Evolutionary conservation across 352 stramenopile genomes (phyloP).

Genomic region (Peronospora belbahrii): DNA sequence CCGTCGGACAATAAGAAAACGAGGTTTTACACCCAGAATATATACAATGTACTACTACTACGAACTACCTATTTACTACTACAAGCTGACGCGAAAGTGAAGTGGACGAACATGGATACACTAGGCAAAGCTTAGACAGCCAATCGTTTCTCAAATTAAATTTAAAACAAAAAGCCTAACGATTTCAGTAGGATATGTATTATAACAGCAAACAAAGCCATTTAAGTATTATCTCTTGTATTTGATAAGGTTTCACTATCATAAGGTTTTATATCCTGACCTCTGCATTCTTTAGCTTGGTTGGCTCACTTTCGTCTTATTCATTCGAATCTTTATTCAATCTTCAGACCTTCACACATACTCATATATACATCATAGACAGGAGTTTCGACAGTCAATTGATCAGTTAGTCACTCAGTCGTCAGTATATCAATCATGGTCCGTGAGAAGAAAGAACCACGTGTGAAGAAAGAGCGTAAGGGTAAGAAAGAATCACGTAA

Average conservation of each 20-base stretch:
- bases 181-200: constrained; percentile 5
- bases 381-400: too few species aligned
- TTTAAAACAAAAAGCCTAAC: not conserved
- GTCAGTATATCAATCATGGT: constrained; percentile 10
- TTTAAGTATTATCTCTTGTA: not conserved
- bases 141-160: constrained; percentile 23
- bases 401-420: too few species aligned
- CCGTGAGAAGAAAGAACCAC: constrained; percentile 43
- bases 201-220: not conserved
- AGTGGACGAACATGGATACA: constrained; percentile 23
- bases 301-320: constrained; percentile 26
- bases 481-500: constrained; percentile 75
- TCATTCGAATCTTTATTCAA: too few species aligned
- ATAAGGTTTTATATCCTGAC: constrained; percentile 12
- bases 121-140: constrained; percentile 13
- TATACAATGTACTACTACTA: not conserved
- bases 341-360: too few species aligned
- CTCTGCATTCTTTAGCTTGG: constrained; percentile 14
- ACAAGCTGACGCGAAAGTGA: too few species aligned
- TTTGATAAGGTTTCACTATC: constrained; percentile 6
- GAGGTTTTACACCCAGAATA: constrained; percentile 2
- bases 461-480: constrained; percentile 68
- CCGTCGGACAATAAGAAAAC: not conserved
- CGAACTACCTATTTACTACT: not conserved
- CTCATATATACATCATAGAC: too few species aligned